Evolutionary conservation across 2,329 filamentous ascomycete species (phyloP).

Genomic region (Chlorencoelia australis): DNA sequence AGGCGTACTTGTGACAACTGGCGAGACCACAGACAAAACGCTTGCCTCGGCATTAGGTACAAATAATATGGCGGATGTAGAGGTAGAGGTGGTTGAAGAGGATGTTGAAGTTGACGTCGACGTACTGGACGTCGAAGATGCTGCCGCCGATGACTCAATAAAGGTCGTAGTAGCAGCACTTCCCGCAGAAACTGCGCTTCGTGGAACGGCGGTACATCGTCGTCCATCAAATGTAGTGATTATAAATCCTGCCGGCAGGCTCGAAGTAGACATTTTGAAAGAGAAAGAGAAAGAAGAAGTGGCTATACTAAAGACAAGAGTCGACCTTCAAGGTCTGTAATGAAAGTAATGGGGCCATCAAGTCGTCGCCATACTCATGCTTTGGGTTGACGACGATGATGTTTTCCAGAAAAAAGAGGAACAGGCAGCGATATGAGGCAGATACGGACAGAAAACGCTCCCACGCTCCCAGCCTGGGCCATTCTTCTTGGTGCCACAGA

Average conservation of each 20-base stretch:
- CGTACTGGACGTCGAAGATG: slow-evolving; percentile 4
- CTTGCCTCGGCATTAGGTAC: too few species aligned
- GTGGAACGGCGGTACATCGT: slow-evolving; percentile 45
- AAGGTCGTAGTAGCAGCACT: slow-evolving; percentile 8
- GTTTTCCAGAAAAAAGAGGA: too few species aligned
- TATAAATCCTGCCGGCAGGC: slow-evolving; percentile 37
- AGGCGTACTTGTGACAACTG: slow-evolving; percentile 6
- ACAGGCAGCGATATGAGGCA: too few species aligned
- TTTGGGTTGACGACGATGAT: too few species aligned
- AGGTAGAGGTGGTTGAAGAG: too few species aligned
- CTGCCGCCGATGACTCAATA: slow-evolving; percentile 5
- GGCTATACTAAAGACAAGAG: slow-evolving; percentile 17
- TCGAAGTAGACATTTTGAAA: slow-evolving; percentile 32
- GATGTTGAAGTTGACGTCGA: neutral
- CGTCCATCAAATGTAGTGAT: slow-evolving; percentile 40
- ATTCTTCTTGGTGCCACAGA: too few species aligned
- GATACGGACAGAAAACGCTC: too few species aligned
- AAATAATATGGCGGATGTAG: too few species aligned
- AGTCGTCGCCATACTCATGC: slow-evolving; percentile 13
- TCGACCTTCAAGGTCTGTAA: slow-evolving; percentile 20
- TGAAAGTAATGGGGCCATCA: slow-evolving; percentile 19
- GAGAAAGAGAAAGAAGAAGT: slow-evolving; percentile 17
- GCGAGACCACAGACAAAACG: too few species aligned
- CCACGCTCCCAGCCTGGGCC: too few species aligned
- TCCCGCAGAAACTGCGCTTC: slow-evolving; percentile 16